Conservation (phyloP, 2,329 filamentous ascomycete genomes). For the Hypoxylon sp. region DNA sequence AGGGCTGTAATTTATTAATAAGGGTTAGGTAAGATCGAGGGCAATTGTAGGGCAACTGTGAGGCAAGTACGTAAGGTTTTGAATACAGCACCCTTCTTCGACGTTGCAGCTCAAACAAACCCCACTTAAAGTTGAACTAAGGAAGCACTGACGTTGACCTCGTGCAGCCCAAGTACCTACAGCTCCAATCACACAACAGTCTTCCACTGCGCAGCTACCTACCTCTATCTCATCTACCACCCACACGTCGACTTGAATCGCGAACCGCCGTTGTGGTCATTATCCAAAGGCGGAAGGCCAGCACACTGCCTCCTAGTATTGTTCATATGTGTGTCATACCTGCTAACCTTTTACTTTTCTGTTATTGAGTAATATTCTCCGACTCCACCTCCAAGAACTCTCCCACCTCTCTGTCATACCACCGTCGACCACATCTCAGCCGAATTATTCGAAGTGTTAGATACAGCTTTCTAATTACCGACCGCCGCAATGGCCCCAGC, state of each 20-base stretch:
- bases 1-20: neutral
- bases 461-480: neutral
- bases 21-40: neutral
- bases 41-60: neutral
- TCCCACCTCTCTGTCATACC: neutral
- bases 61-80: neutral
- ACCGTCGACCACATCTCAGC: conserved; percentile 5
- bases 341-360: conserved; percentile 12
- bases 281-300: neutral
- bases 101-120: conserved; percentile 13
- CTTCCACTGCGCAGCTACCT: conserved; percentile 17
- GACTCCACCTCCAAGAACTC: conserved; percentile 26
- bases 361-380: conserved; percentile 38
- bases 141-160: conserved; percentile 40
- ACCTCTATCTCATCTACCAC: conserved; percentile 10
- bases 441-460: conserved; percentile 2
- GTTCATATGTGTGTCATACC: conserved; percentile 8
- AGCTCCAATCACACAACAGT: conserved; percentile 35
- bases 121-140: conserved; percentile 38
- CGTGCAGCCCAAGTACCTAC: conserved; percentile 17
- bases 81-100: neutral
- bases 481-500: conserved; percentile 53
- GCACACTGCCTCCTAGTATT: neutral
- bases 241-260: conserved; percentile 1
- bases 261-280: conserved; percentile 1